These are phyloP conservation scores for Trichoderma arundinaceum DNA, from an alignment of 2,329 filamentous ascomycete genomes.

Conservation along the genomic window DNA sequence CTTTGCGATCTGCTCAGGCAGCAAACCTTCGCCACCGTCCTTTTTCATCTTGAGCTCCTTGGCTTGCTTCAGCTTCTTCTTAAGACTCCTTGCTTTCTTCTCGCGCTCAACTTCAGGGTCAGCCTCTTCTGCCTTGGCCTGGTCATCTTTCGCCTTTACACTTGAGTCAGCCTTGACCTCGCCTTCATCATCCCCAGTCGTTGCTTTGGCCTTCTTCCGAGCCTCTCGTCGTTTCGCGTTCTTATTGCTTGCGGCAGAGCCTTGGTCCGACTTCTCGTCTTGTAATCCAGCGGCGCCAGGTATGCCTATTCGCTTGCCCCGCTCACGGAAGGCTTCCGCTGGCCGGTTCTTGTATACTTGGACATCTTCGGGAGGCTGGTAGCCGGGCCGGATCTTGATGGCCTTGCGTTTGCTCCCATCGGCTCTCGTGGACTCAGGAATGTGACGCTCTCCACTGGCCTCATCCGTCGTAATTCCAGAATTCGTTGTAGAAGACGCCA, in stretches of 20 bases:
- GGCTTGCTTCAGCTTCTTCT: slow-evolving; percentile 95
- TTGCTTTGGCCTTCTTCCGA: slow-evolving; percentile 60
- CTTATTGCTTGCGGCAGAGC: slow-evolving; percentile 70
- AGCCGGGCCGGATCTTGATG: slow-evolving; percentile 92
- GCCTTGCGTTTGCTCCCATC: slow-evolving; percentile 93
- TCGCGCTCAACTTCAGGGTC: slow-evolving; percentile 81
- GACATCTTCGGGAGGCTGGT: slow-evolving; percentile 92
- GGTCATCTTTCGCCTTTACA: slow-evolving; percentile 37
- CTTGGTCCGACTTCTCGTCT: slow-evolving; percentile 55
- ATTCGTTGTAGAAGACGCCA: slow-evolving; percentile 60
- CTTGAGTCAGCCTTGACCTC: slow-evolving; percentile 44
- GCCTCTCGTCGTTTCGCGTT: slow-evolving; percentile 78
- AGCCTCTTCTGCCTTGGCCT: slow-evolving; percentile 49
- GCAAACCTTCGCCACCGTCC: slow-evolving; percentile 78
- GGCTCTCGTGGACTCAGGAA: slow-evolving; percentile 82
- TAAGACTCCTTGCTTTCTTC: slow-evolving; percentile 89
- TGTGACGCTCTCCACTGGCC: slow-evolving; percentile 79
- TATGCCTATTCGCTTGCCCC: slow-evolving; percentile 65
- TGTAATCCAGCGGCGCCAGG: slow-evolving; percentile 72
- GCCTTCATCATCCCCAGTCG: slow-evolving; percentile 60
- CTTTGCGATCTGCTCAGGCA: slow-evolving; percentile 96
- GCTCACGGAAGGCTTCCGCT: slow-evolving; percentile 82
- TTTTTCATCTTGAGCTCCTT: slow-evolving; percentile 90
- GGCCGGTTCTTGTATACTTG: slow-evolving; percentile 94
- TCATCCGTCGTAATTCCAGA: slow-evolving; percentile 80